Conservation (phyloP, 176 grass and related monocot species). For the Zea mays region DNA sequence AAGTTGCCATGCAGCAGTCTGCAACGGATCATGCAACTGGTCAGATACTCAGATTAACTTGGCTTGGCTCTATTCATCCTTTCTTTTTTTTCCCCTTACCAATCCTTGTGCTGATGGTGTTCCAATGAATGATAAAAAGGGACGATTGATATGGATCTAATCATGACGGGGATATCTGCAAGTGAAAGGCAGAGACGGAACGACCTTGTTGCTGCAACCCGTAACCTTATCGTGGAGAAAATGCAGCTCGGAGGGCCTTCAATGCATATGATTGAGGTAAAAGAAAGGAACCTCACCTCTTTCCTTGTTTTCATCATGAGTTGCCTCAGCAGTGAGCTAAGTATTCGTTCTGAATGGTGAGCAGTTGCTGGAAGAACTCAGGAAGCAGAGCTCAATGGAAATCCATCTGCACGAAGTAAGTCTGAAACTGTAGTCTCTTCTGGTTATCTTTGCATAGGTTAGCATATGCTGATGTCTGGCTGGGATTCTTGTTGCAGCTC, state of each 20-base stretch:
- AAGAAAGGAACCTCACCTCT: no score
- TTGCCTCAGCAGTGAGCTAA: constrained; percentile 25
- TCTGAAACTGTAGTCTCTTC: constrained; percentile 7
- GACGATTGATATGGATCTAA: constrained; percentile 98
- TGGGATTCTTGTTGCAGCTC: constrained; percentile 42
- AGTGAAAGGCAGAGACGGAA: constrained; percentile 82
- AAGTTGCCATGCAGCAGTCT: constrained; percentile 95
- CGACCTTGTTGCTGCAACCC: constrained; percentile 72
- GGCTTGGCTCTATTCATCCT: constrained; percentile 6
- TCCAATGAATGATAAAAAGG: constrained; percentile 53
- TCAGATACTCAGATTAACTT: constrained; percentile 39
- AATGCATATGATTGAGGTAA: constrained; percentile 72
- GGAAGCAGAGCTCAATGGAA: constrained; percentile 94
- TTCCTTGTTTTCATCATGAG: constrained; percentile 30
- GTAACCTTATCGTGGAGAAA: constrained; percentile 89
- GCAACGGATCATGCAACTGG: constrained; percentile 93
- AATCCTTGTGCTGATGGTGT: constrained; percentile 14
- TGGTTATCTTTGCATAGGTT: constrained; percentile 17
- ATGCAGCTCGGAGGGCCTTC: constrained; percentile 75
- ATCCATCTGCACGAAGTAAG: constrained; percentile 90
- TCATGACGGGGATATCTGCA: constrained; percentile 95
- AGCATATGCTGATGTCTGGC: background rate
- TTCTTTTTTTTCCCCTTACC: constrained; percentile 1
- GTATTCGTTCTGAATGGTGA: constrained; percentile 33
- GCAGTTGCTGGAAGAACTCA: constrained; percentile 95